These are phyloP conservation scores for Ichthyophthirius multifiliis DNA, from an alignment of 169 alveolate species.

Conservation along the genomic window DNA sequence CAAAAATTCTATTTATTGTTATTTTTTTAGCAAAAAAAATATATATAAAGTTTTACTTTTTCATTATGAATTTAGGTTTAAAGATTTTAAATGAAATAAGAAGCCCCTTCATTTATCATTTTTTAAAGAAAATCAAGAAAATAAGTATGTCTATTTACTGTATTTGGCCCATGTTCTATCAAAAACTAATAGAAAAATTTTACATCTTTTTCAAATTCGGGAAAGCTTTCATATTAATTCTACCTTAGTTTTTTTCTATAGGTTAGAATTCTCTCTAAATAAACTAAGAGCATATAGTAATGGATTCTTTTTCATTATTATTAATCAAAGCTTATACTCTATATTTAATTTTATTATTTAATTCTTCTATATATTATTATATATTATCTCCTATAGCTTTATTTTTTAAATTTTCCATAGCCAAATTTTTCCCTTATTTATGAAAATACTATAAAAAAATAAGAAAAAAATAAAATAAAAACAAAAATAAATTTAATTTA, in stretches of 20 bases:
- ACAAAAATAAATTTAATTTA: conserved; percentile 41
- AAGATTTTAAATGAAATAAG: conserved; percentile 50
- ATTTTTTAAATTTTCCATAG: conserved; percentile 31
- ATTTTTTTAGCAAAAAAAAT: conserved; percentile 37
- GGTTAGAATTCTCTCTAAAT: conserved; percentile 2
- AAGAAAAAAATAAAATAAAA: conserved; percentile 32
- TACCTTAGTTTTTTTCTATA: conserved; percentile 59
- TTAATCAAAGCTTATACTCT: conserved; percentile 7
- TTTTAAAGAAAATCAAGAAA: conserved; percentile 53
- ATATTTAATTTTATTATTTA: conserved; percentile 30
- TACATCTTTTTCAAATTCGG: conserved; percentile 60
- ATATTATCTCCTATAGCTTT: conserved; percentile 38
- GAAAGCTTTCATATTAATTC: conserved; percentile 50
- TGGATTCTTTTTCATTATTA: conserved; percentile 45
- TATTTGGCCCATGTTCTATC: conserved; percentile 74
- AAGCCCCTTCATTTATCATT: conserved; percentile 52
- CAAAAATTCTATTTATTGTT: conserved; percentile 44
- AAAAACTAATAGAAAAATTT: conserved; percentile 51
- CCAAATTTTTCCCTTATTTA: conserved; percentile 49
- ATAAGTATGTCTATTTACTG: conserved; percentile 42
- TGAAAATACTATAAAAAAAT: conserved; percentile 23
- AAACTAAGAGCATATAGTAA: conserved; percentile 12
- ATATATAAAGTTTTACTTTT: conserved; percentile 42
- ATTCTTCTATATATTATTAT: conserved; percentile 36
- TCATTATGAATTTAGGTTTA: conserved; percentile 43